Evolutionary conservation across 306 rosid genomes (phyloP).

Genomic region (Cucurbita pepo): DNA sequence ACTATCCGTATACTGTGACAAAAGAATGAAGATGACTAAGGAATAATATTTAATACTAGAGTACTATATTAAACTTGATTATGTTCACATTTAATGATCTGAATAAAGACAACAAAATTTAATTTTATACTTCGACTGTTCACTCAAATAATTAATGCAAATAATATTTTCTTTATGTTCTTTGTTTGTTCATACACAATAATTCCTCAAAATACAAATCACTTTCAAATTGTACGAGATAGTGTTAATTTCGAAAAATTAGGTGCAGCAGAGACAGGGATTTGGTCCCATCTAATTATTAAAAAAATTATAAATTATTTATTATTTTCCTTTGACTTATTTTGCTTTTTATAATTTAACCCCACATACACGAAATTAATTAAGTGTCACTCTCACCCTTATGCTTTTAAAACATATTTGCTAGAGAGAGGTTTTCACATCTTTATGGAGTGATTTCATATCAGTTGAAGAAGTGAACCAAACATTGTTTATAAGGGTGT

Average conservation of each 20-base stretch:
- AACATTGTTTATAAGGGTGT: too few relatives aligned
- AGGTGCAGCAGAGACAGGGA: not conserved
- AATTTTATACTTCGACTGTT: not conserved
- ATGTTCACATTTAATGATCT: slow-evolving; percentile 3
- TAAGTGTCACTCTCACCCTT: too few relatives aligned
- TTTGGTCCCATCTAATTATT: not conserved
- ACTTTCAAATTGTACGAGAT: not conserved
- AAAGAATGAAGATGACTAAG: not conserved
- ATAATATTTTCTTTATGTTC: not conserved
- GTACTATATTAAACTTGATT: not conserved
- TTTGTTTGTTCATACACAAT: not conserved
- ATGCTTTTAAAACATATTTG: too few relatives aligned
- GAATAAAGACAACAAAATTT: not conserved
- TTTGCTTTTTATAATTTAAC: too few relatives aligned
- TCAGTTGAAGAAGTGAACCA: too few relatives aligned
- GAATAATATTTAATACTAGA: not conserved
- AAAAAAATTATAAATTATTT: not conserved
- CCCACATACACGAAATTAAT: too few relatives aligned
- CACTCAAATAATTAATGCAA: not conserved
- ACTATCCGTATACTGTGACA: not conserved
- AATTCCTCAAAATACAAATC: not conserved
- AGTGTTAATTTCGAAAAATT: not conserved
- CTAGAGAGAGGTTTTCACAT: too few relatives aligned
- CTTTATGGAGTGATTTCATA: too few relatives aligned
- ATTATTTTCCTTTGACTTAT: not conserved